These are phyloP conservation scores for Sechiopsis laciniata DNA, from an alignment of 306 rosid species.

Conservation along the genomic window DNA sequence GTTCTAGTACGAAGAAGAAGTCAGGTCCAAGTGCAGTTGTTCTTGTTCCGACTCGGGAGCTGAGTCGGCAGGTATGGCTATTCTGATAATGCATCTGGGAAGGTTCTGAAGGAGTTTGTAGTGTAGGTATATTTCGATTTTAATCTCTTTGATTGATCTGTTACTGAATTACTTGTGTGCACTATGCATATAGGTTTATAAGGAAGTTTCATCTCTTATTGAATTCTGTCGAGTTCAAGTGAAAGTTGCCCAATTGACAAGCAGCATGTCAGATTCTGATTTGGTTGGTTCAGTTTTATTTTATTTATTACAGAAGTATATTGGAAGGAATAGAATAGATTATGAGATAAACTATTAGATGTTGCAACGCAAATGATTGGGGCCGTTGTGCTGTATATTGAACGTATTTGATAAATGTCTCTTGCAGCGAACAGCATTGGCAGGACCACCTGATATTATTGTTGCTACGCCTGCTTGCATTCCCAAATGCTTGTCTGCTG, in stretches of 20 bases:
- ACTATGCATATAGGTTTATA: conserved; percentile 42
- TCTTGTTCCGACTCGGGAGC: conserved; percentile 76
- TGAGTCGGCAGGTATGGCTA: conserved; percentile 60
- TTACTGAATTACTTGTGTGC: background rate
- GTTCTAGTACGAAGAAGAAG: conserved; percentile 43
- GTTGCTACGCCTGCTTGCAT: conserved; percentile 83
- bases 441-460: conserved; percentile 71
- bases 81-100: background rate
- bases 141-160: too few relatives aligned
- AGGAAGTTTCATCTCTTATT: conserved; percentile 55
- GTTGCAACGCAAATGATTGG: background rate
- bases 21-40: conserved; percentile 68
- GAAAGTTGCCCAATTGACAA: conserved; percentile 74
- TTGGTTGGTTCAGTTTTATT: conserved; percentile 51
- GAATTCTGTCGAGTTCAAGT: conserved; percentile 69
- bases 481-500: conserved; percentile 68
- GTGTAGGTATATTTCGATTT: background rate
- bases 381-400: background rate
- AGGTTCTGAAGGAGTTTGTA: background rate
- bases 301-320: background rate
- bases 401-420: conserved; percentile 19
- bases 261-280: conserved; percentile 59
- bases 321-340: background rate
- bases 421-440: conserved; percentile 64
- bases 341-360: background rate